Base-by-base conservation (phyloP, 169 alveolate genomes). In the Ichthyophthirius multifiliis region DNA sequence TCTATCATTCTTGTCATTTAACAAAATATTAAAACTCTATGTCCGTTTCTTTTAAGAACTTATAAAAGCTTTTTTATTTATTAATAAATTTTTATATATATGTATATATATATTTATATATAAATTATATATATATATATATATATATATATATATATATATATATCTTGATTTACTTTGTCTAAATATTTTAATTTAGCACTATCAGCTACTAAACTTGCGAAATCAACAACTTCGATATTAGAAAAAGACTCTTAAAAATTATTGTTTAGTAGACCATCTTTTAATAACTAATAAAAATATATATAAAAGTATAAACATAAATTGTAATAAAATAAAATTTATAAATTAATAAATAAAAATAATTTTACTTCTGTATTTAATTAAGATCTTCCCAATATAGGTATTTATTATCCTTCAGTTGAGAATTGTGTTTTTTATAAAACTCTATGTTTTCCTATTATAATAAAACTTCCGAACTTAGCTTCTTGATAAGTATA, bases 1-100 rank as follows among this genome's bases (percentile, higher is more conserved):
- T 93, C 95, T 67, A 93, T 44, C 97, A 93, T 93, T 74, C 86
- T 88, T 4, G 97, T 93, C 97, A 93, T 93, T 81, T 93, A 84
- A 76, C 95, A 91, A 75, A 93, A 93, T 20, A 93, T 93, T 27
- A 93, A 71, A 7, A 86, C 92, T 64, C 95, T 74, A 76, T 90
- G 94, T 46, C 84, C 83, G 74, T 89, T 93, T 31, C 55, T 39
- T 3, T 82, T 76, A 23, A 90, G 74, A 30, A 86, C 86, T 67
- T 84, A 62, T 37, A 93, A 43, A 9, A 93, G 75, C 74, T 87
- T 87, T 74, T 88, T 94, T 55, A 86, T 82, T 71, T 77, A 64
- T 64, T 18, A 27, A 27, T 1, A 55, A 18, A 1, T 20, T 20
- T 20, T 18, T 5, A 48, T n/a, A 1, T 20, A 27, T 20, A 27